A percentile compares a stretch with the other conserved stretches of the same genome.
Evolutionary conservation across 768 basidiomycete genomes (phyloP).

Genomic region (Pulveroboletus sp.): DNA sequence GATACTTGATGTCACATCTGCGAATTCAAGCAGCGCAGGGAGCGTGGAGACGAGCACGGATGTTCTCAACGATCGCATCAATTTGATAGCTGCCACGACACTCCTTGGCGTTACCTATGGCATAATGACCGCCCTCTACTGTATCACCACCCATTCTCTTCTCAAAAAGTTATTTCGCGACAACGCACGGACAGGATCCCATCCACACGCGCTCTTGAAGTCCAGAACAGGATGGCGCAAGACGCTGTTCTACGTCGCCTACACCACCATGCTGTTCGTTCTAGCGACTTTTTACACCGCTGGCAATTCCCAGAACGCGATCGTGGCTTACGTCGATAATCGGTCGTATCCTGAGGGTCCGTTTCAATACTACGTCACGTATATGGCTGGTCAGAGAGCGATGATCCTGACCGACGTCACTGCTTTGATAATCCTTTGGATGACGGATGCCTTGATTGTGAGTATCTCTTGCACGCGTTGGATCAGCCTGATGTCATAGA

Average conservation of each 20-base stretch:
- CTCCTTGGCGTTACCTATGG: constrained; percentile 22
- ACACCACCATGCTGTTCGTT: constrained; percentile 26
- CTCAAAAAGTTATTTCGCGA: constrained; percentile 18
- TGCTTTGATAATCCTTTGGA: constrained; percentile 27
- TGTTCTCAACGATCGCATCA: constrained; percentile 23
- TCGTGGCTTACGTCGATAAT: constrained; percentile 30
- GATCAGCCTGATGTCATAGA: neutral
- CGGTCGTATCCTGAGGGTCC: constrained; percentile 27
- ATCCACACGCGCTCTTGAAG: constrained; percentile 5
- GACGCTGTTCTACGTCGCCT: constrained; percentile 26
- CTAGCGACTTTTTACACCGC: constrained; percentile 27
- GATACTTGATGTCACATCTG: constrained; percentile 6
- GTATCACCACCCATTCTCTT: constrained; percentile 15
- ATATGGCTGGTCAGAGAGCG: constrained; percentile 21
- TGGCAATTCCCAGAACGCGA: constrained; percentile 27
- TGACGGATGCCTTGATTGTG: constrained; percentile 30
- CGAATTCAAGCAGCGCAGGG: constrained; percentile 6
- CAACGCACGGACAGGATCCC: neutral
- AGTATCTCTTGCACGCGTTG: neutral
- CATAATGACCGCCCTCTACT: constrained; percentile 19
- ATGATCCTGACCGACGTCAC: constrained; percentile 25
- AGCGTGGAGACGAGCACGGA: constrained; percentile 1
- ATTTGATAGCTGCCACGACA: constrained; percentile 24
- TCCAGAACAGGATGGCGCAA: constrained; percentile 10
- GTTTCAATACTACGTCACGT: constrained; percentile 19